Evolutionary conservation across 2,329 filamentous ascomycete species (phyloP).

Genomic region (Talaromyces funiculosus): DNA sequence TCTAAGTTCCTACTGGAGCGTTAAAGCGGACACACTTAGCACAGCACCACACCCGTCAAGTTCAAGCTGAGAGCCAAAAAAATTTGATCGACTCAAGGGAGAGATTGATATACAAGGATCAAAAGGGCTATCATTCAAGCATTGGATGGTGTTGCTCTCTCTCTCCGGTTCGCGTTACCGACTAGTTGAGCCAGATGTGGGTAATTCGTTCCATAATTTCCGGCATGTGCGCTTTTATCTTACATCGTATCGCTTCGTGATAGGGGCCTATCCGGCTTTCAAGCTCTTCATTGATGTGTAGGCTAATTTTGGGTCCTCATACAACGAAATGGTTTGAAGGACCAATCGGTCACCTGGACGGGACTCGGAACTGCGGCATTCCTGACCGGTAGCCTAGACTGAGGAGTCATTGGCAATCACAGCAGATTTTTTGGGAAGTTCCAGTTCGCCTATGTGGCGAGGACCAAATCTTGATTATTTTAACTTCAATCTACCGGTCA

Average conservation of each 20-base stretch:
- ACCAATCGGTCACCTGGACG: neutral
- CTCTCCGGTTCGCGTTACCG: neutral
- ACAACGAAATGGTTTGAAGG: neutral
- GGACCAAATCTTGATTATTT: neutral
- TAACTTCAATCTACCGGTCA: neutral
- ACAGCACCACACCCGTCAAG: no score
- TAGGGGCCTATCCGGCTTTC: neutral
- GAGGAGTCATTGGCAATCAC: neutral
- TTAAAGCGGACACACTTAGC: no score
- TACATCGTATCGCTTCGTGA: neutral
- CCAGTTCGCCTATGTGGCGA: neutral
- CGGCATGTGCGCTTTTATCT: neutral
- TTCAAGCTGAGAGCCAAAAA: conserved; percentile 17
- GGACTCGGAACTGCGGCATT: neutral
- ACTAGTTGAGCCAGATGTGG: neutral
- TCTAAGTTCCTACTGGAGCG: neutral
- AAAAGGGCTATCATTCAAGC: conserved; percentile 13
- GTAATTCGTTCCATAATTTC: neutral
- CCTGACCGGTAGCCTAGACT: neutral
- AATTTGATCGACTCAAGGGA: conserved; percentile 14
- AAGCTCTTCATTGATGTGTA: neutral
- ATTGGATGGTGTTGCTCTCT: conserved; percentile 6
- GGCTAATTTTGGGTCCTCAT: neutral
- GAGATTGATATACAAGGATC: conserved; percentile 4
- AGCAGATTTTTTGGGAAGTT: neutral